A percentile compares a stretch with the other conserved stretches of the same genome.
Conservation (phyloP, 208 protist genomes). For the Herpetomonas muscarum region DNA sequence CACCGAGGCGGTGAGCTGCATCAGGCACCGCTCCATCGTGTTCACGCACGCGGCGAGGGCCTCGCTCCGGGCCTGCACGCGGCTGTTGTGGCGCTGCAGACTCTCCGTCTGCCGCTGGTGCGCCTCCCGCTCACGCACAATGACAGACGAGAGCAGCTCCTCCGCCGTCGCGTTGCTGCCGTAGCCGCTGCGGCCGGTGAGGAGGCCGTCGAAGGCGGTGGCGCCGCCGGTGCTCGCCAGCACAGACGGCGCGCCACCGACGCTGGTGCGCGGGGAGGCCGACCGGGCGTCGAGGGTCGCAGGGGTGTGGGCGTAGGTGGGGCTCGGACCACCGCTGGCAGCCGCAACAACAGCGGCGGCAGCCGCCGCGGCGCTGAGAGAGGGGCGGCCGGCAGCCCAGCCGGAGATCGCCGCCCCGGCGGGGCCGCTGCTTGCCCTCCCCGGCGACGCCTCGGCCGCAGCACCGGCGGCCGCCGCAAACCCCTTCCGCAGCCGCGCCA, state of each 20-base stretch:
- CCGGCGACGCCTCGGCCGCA: conserved; percentile 4
- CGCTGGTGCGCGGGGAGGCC: too few relatives aligned
- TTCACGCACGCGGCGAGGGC: conserved; percentile 35
- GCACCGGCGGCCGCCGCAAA: conserved; percentile 1
- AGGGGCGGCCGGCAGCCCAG: too few relatives aligned
- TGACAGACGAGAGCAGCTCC: not conserved
- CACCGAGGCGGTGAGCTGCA: conserved; percentile 40
- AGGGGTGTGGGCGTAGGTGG: too few relatives aligned
- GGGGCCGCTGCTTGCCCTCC: too few relatives aligned
- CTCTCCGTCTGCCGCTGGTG: conserved; percentile 66
- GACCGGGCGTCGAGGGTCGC: too few relatives aligned
- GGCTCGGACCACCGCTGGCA: too few relatives aligned
- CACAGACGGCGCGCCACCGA: too few relatives aligned
- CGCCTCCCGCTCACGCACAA: conserved; percentile 19
- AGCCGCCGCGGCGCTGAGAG: too few relatives aligned
- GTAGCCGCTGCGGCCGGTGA: not conserved
- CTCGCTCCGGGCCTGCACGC: conserved; percentile 37
- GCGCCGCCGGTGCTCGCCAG: too few relatives aligned
- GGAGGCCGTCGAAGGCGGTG: too few relatives aligned
- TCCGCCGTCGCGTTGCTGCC: not conserved
- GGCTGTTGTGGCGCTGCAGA: conserved; percentile 67
- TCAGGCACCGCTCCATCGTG: conserved; percentile 35
- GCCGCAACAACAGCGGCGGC: too few relatives aligned
- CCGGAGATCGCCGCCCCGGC: too few relatives aligned
- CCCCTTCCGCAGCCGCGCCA: conserved; percentile 44